phyloP scores from a whole-genome alignment of 331 rosid species.

The Pyracantha coccinea region DNA sequence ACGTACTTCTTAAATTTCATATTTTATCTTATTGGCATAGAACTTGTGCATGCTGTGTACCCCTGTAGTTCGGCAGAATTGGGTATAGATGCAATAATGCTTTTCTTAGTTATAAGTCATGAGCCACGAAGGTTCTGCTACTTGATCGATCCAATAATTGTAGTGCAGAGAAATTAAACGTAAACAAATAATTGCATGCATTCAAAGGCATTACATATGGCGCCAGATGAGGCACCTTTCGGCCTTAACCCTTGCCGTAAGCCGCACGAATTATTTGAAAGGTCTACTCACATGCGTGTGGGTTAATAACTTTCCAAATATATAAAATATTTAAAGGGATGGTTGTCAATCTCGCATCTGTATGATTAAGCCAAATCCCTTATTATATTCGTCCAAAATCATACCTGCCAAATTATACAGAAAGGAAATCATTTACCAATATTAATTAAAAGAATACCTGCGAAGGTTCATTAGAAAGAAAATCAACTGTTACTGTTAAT shows the following conservation, averaged over 20 bases:
- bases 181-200: neutral
- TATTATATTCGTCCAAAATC: neutral
- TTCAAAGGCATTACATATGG: neutral
- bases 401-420: neutral
- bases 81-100: neutral
- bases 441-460: neutral
- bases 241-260: conserved; percentile 4
- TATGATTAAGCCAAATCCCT: neutral
- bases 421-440: neutral
- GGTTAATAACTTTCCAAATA: neutral
- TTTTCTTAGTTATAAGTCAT: neutral
- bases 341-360: neutral
- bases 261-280: conserved; percentile 11
- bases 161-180: neutral
- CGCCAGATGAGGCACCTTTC: conserved; percentile 15
- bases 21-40: neutral
- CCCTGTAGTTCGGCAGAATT: neutral
- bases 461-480: neutral
- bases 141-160: neutral
- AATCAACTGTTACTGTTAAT: neutral
- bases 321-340: neutral
- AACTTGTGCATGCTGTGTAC: conserved; percentile 3
- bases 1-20: neutral
- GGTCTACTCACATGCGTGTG: conserved; percentile 1
- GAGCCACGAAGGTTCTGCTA: neutral